phyloP scores from a whole-genome alignment of 192 early-diverging fungal species.

The Dissophora globulifera region DNA sequence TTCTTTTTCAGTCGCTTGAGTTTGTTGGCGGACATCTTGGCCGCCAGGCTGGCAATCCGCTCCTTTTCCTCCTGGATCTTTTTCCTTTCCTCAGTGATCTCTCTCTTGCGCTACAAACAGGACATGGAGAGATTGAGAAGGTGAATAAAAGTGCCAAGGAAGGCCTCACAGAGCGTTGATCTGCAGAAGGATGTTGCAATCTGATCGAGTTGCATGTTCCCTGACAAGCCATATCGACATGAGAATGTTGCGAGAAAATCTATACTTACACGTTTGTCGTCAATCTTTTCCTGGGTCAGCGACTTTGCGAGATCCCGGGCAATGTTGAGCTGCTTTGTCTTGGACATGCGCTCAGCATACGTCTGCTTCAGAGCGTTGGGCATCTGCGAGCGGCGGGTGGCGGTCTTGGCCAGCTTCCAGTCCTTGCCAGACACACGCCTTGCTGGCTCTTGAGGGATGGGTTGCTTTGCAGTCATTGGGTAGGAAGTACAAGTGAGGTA shows the following conservation, averaged over 20 bases:
- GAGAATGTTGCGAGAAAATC: no score
- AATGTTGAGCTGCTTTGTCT: conserved; percentile 51
- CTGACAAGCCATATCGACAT: no score
- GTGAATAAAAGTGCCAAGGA: no score
- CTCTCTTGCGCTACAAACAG: conserved; percentile 47
- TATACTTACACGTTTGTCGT: conserved; percentile 53
- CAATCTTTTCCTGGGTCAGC: conserved; percentile 53
- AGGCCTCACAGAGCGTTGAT: no score
- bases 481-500: no score
- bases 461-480: conserved; percentile 49
- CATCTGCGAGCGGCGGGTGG: conserved; percentile 55
- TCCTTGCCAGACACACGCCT: conserved; percentile 76
- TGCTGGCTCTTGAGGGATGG: conserved; percentile 67
- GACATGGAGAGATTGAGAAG: neutral
- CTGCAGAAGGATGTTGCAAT: no score
- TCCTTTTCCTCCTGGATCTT: conserved; percentile 57
- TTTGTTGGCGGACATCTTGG: conserved; percentile 55
- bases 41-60: conserved; percentile 42
- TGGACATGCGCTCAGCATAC: conserved; percentile 44
- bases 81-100: conserved; percentile 53
- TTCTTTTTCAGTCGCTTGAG: conserved; percentile 52
- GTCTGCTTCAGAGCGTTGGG: conserved; percentile 47
- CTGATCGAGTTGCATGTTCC: no score
- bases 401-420: conserved; percentile 55
- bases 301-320: conserved; percentile 41